Evolutionary conservation across 768 basidiomycete genomes (phyloP), one percentile per base, ranked within the genome.

Genomic region (Podaxis sp.): DNA sequence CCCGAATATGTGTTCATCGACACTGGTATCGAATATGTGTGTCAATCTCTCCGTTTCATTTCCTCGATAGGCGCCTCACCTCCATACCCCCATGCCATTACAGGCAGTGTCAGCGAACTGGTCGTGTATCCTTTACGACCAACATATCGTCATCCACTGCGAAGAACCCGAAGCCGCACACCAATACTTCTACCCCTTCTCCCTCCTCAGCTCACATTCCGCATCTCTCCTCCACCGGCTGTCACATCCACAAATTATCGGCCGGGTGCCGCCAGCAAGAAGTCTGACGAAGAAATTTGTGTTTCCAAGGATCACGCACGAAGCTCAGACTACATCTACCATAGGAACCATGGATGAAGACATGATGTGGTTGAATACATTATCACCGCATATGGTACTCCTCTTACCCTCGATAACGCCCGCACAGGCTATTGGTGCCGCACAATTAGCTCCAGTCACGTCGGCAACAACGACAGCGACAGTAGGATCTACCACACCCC

Each of bases 81-180:
- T 39, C n/a, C 28, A 3, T 39, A 12, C n/a, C n/a, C 19, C 17
- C 17, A 8, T 19, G 5, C 2, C 6, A 55, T 26, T 26, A 13
- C 11, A 90, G 89, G 79, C 83, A 12, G 77, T 80, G 70, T 87
- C 87, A 19, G 87, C 88, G 9, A 90, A 90, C 63, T 91, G 89
- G 89, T 89, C 88, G 24, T 91, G 89, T 68, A 90, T 90, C 52
- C 72, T 90, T 9, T 84, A 82, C 68, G 81, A 90, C 65, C 67
- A 71, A 36, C 82, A 88, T 65, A 87, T 91, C 63, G 87, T 90
- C 39, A 87, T 91, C 40, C 89, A 91, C 67, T 87, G 84, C 40
- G 89, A 90, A 73, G 88, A 89, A 71, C 82, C 81, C 57, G 84
- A 86, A 7, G 79, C 79, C 3, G 88, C 87, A 0, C 84, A 75